Base-by-base conservation (phyloP, 306 rosid genomes). In the Pachyrhizus erosus region DNA sequence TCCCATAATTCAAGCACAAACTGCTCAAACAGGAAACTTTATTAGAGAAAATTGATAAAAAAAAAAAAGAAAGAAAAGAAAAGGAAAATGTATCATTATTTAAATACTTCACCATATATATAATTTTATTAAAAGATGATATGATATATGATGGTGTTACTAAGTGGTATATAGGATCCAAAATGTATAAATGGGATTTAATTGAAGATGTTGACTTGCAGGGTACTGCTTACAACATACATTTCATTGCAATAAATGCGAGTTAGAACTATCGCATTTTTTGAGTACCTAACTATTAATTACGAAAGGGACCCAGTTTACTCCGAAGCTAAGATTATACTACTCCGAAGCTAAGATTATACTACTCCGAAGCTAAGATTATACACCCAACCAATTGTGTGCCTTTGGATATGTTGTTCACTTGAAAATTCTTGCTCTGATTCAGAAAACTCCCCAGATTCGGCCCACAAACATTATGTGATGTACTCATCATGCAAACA, bases 231-330 rank as follows among this genome's bases (percentile, higher is more conserved):
- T 46, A 34, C 46, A 70, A 46, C 34, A 70, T 34, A 77, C 67
- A 58, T 37, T 14, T 42, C 61, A 11, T 64, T 64, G 84, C 70
- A 79, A 29, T 84, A 74, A 84, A 84, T 79, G 84, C 78, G 27
- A 23, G 77, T 39, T 71, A 51, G 83, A 78, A 27, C n/a, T 64
- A 42, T 80, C 34, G 51, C 65, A 45, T 57, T 79, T 79, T 26
- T 2, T 54, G 57, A 55, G 73, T 73, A 79, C 84, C 87, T 54
- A 74, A 84, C 84, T 17, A 74, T 75, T 84, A 65, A 84, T 65
- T 27, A 48, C 69, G 34, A 80, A 5, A 18, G 66, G 71, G 81
- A 75, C 82, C 73, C 54, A 52, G 0, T 49, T 80, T 69, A 78
- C 57, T 75, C 83, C 13, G 29, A 78, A 78, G 67, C 77, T 64